Percentiles rank a stretch among this genome's conserved stretches.
Conservation (phyloP, 2,329 filamentous ascomycete species). For the Colletotrichum lini region DNA sequence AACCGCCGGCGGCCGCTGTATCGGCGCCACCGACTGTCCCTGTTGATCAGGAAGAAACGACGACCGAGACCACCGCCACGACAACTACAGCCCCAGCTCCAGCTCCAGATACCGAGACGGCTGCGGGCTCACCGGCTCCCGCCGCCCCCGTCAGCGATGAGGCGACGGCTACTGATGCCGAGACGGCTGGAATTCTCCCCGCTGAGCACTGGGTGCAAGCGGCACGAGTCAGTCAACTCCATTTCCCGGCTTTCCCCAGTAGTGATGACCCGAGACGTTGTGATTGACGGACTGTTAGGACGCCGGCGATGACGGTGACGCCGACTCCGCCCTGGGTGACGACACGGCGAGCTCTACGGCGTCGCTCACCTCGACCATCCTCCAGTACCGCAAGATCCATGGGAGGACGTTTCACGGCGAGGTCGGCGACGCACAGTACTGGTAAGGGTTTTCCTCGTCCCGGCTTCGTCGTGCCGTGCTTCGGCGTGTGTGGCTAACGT, state of each 20-base stretch:
- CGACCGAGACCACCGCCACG: not conserved
- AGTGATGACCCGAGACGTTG: not conserved
- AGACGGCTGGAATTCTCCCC: slow-evolving; percentile 30
- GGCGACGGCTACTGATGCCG: not conserved
- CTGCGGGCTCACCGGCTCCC: not conserved
- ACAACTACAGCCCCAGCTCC: not conserved
- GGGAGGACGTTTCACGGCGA: slow-evolving; percentile 52
- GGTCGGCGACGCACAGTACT: slow-evolving; percentile 48
- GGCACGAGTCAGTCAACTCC: slow-evolving; percentile 36
- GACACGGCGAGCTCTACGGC: slow-evolving; percentile 47
- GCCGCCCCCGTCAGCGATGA: slow-evolving; percentile 2
- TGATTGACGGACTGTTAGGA: slow-evolving; percentile 26
- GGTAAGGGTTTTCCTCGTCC: slow-evolving; percentile 28
- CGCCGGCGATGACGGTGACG: slow-evolving; percentile 22
- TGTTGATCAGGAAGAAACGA: slow-evolving; percentile 3
- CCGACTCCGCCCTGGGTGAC: slow-evolving; percentile 41
- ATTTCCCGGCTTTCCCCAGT: not conserved
- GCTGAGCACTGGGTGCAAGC: slow-evolving; percentile 39
- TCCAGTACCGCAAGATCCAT: slow-evolving; percentile 50
- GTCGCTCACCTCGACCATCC: slow-evolving; percentile 50
- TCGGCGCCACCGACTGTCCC: not conserved
- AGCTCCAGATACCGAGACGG: not conserved
- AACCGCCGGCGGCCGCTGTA: not conserved
- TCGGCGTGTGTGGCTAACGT: not conserved
- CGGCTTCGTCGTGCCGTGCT: no score